Percentiles rank a stretch among this genome's conserved stretches.
Evolutionary conservation across 2,329 filamentous ascomycete species (phyloP).

Genomic region (Arthrobotrys musiformis): DNA sequence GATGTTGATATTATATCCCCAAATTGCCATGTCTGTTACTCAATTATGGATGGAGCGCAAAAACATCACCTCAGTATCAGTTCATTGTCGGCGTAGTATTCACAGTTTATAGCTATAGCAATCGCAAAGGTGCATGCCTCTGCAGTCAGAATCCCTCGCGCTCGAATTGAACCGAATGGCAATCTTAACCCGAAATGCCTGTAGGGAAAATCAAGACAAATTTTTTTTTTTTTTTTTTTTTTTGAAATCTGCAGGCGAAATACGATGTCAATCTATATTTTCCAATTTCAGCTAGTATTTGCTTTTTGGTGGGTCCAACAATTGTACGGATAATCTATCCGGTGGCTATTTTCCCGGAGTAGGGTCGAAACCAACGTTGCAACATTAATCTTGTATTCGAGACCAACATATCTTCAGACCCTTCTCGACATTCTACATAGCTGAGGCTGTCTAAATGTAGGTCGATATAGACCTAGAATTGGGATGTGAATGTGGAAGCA

Average conservation of each 20-base stretch:
- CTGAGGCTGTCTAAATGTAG: background rate
- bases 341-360: constrained; percentile 32
- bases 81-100: constrained; percentile 9
- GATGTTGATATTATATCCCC: background rate
- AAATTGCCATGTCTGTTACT: constrained; percentile 11
- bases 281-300: constrained; percentile 12
- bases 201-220: background rate
- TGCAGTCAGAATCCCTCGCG: constrained; percentile 23
- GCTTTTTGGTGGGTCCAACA: constrained; percentile 1
- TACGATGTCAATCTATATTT: constrained; percentile 18
- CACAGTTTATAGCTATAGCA: constrained; percentile 5
- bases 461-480: no score
- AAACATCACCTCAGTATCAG: constrained; percentile 37
- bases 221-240: background rate
- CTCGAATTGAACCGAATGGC: constrained; percentile 48
- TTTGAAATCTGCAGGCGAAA: constrained; percentile 6
- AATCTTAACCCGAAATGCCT: constrained; percentile 26
- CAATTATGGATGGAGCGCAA: background rate
- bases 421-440: background rate
- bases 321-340: constrained; percentile 46
- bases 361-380: constrained; percentile 25
- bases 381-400: constrained; percentile 36
- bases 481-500: background rate
- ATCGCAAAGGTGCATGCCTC: constrained; percentile 9
- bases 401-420: background rate